These are phyloP conservation scores for Blastobotrys capitulatus DNA, from an alignment of 1,139 yeast species.

Conservation along the genomic window DNA sequence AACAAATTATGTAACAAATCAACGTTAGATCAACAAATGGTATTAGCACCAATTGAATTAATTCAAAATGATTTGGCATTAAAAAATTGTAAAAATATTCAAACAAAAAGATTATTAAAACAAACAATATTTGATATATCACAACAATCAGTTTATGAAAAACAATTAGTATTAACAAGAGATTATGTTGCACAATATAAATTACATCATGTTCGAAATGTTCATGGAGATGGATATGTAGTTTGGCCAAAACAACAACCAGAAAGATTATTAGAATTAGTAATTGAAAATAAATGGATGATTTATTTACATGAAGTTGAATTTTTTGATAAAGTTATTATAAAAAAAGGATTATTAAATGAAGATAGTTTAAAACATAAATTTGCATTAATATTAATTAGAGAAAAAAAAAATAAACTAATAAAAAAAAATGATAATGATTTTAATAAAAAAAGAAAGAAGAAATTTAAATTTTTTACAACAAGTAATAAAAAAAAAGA, in stretches of 20 bases:
- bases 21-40: slow-evolving; percentile 7
- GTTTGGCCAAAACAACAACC: slow-evolving; percentile 1
- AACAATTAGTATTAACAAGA: slow-evolving; percentile 9
- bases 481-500: too few relatives aligned
- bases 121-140: neutral
- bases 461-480: neutral
- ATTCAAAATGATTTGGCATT: slow-evolving; percentile 9
- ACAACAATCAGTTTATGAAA: neutral
- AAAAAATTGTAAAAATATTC: neutral
- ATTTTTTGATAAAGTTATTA: neutral
- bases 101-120: neutral
- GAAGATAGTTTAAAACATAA: neutral
- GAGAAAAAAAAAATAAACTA: neutral
- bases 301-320: slow-evolving; percentile 5
- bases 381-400: slow-evolving; percentile 7
- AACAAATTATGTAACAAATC: neutral
- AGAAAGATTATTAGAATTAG: slow-evolving; percentile 3
- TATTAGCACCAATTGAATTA: neutral
- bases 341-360: neutral
- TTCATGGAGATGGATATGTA: slow-evolving; percentile 1
- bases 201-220: neutral
- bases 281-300: slow-evolving; percentile 7
- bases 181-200: slow-evolving; percentile 6
- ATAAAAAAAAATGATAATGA: too few relatives aligned
- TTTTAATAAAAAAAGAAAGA: neutral